Conservation (phyloP, 352 stramenopile species). For the Phytophthora chlamydospora region DNA sequence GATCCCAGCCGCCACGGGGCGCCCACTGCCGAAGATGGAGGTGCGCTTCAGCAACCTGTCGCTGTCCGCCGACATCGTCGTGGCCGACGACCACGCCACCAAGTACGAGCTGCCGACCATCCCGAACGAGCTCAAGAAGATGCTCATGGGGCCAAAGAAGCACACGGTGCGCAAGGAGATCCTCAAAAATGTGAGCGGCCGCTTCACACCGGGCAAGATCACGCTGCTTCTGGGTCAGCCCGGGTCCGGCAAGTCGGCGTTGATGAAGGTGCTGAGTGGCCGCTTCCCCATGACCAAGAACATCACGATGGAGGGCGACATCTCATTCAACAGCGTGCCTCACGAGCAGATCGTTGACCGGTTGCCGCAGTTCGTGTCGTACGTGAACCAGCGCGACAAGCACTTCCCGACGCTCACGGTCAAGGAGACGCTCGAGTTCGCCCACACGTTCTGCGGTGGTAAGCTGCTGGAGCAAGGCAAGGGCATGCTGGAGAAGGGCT, state of each 20-base stretch:
- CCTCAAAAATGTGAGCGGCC: constrained; percentile 28
- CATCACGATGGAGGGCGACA: constrained; percentile 33
- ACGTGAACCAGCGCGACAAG: constrained; percentile 47
- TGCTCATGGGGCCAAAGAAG: constrained; percentile 22
- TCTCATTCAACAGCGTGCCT: constrained; percentile 41
- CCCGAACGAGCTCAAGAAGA: constrained; percentile 29
- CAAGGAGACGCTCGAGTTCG: constrained; percentile 63
- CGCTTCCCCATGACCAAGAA: constrained; percentile 38
- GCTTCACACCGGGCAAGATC: constrained; percentile 33
- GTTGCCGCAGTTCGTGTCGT: constrained; percentile 44
- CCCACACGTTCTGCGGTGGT: constrained; percentile 37
- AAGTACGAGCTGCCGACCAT: constrained; percentile 36
- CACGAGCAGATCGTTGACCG: constrained; percentile 33
- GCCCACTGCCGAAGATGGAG: constrained; percentile 37
- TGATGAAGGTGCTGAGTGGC: constrained; percentile 29
- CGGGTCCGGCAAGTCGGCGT: constrained; percentile 22
- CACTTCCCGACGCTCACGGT: constrained; percentile 53
- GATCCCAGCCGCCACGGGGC: too few relatives aligned
- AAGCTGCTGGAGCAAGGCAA: constrained; percentile 20
- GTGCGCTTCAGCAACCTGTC: constrained; percentile 46
- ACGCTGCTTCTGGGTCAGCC: constrained; percentile 28
- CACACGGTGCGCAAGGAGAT: constrained; percentile 31
- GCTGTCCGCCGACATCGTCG: constrained; percentile 26
- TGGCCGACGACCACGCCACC: constrained; percentile 17
- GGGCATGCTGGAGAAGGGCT: constrained; percentile 28